Percentiles rank a stretch among this genome's conserved stretches.
Conservation (phyloP, 2,329 filamentous ascomycete species). For the Diplodia corticola region DNA sequence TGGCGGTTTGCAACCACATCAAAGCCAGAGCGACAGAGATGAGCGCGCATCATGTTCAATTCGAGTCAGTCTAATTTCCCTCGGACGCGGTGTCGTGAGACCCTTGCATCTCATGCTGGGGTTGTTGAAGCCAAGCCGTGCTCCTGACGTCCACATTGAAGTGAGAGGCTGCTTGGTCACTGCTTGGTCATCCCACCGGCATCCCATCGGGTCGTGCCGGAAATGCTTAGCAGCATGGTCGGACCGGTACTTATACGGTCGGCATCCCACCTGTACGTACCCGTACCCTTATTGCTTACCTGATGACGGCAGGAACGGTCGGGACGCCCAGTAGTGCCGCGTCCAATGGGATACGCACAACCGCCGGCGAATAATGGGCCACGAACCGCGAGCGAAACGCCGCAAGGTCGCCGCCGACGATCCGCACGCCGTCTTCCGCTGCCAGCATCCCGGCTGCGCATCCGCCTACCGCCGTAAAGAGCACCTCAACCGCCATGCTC, state of each 20-base stretch:
- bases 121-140: background rate
- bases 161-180: background rate
- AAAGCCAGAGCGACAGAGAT: too few species aligned
- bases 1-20: too few species aligned
- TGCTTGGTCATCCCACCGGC: slow-evolving; percentile 10
- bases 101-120: background rate
- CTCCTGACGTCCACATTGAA: background rate
- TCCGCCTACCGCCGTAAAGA: slow-evolving; percentile 14
- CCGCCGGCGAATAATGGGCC: background rate
- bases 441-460: slow-evolving; percentile 6
- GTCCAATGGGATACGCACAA: background rate
- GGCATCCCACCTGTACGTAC: background rate
- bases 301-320: background rate
- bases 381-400: background rate
- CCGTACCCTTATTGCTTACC: background rate
- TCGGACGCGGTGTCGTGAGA: background rate
- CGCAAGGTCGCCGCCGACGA: background rate
- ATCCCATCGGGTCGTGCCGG: slow-evolving; percentile 3
- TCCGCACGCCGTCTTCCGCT: background rate
- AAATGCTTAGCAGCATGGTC: background rate
- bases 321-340: background rate
- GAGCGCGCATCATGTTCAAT: too few species aligned
- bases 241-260: background rate
- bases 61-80: background rate
- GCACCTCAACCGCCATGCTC: slow-evolving; percentile 12